A percentile compares a stretch with the other conserved stretches of the same genome.
These are phyloP conservation scores for Trichoderma afroharzianum DNA, from an alignment of 2,329 filamentous ascomycete species.

Conservation along the genomic window DNA sequence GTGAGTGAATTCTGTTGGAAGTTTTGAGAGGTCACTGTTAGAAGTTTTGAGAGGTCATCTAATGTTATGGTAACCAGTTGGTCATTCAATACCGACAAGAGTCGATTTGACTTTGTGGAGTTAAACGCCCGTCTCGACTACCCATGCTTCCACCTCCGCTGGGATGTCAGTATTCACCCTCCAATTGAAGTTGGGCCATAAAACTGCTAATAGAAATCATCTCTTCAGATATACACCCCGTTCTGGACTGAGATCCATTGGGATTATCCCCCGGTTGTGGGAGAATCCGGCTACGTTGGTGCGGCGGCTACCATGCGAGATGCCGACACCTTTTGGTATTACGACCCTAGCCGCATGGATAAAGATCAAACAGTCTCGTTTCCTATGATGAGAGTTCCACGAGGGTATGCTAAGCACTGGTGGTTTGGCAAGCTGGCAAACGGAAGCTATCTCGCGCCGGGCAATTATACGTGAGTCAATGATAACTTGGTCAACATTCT, in stretches of 20 bases:
- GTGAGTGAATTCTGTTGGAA: slow-evolving; percentile 18
- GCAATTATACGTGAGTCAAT: slow-evolving; percentile 37
- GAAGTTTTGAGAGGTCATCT: neutral
- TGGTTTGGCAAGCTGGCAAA: slow-evolving; percentile 43
- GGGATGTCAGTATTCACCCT: slow-evolving; percentile 31
- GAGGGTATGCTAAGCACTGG: slow-evolving; percentile 35
- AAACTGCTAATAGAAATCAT: neutral
- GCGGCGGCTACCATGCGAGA: slow-evolving; percentile 39
- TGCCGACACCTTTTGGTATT: slow-evolving; percentile 31
- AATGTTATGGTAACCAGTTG: slow-evolving; percentile 24
- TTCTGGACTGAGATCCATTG: slow-evolving; percentile 39
- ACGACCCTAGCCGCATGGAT: slow-evolving; percentile 34
- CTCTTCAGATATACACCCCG: slow-evolving; percentile 35
- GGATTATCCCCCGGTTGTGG: slow-evolving; percentile 39
- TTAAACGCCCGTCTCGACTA: slow-evolving; percentile 30
- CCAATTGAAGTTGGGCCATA: too few relatives aligned
- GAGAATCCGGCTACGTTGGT: slow-evolving; percentile 40
- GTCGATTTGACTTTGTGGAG: slow-evolving; percentile 30
- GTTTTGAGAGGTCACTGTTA: neutral
- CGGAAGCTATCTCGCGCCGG: slow-evolving; percentile 38
- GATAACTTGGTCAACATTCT: neutral
- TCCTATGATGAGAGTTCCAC: slow-evolving; percentile 33
- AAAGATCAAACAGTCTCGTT: slow-evolving; percentile 39
- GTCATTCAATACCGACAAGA: slow-evolving; percentile 31
- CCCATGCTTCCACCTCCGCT: slow-evolving; percentile 34